A percentile compares a stretch with the other conserved stretches of the same genome.
Conservation (phyloP, 805 yeast genomes). For the Sugiyamaella valdiviana region DNA sequence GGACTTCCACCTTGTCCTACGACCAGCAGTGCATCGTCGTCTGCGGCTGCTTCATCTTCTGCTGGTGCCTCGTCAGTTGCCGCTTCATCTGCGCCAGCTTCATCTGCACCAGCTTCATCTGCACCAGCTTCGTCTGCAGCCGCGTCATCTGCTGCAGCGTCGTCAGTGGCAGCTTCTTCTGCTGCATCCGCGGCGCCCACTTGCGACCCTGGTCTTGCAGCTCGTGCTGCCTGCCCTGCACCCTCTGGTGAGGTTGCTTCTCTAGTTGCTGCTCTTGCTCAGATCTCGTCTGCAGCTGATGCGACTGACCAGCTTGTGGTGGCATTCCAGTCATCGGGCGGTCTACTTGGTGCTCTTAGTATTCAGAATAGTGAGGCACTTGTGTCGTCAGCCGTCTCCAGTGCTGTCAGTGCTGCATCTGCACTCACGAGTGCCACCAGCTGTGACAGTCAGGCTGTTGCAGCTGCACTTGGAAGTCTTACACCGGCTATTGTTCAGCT, state of each 20-base stretch:
- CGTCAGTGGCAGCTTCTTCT: background rate
- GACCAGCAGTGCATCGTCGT: background rate
- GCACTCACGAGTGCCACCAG: conserved; percentile 5
- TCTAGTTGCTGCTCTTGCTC: conserved; percentile 10
- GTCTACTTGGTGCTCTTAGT: conserved; percentile 26
- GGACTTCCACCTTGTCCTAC: conserved; percentile 3
- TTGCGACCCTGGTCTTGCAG: background rate
- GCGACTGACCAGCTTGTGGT: conserved; percentile 8
- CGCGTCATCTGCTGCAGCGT: background rate
- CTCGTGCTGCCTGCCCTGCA: background rate
- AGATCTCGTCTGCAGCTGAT: conserved; percentile 8
- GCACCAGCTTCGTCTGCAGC: too few species aligned
- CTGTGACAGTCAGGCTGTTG: conserved; percentile 7
- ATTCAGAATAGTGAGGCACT: conserved; percentile 24
- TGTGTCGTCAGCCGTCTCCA: conserved; percentile 17
- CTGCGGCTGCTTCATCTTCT: conserved; percentile 4
- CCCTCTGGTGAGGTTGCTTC: conserved; percentile 3
- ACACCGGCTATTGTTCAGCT: conserved; percentile 8
- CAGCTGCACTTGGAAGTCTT: conserved; percentile 14
- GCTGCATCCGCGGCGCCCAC: conserved; percentile 8
- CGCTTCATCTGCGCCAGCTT: background rate
- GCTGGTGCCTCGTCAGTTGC: conserved; percentile 1
- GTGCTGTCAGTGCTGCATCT: conserved; percentile 6
- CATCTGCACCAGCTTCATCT: background rate
- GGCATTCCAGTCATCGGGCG: conserved; percentile 12